Base-by-base conservation (phyloP, 495 filamentous ascomycete species). In the Aspergillus bridgeri region DNA sequence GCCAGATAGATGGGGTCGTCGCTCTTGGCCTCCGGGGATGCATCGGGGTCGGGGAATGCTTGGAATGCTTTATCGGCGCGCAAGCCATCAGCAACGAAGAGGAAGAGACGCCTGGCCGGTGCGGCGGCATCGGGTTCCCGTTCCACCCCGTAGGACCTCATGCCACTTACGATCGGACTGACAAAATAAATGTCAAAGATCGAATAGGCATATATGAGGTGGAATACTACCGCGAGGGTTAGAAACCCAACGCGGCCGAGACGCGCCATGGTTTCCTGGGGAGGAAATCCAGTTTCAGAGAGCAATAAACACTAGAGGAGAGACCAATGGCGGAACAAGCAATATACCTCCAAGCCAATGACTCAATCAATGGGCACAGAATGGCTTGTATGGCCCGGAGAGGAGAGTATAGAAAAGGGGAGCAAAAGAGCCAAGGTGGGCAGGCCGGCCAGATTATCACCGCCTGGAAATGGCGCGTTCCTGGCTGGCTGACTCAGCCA, bases 101-200 rank as follows among this genome's bases (percentile, higher is more conserved):
- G 83, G 53, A 99, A 87, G 48, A 99, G 83, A 53, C 95, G 85
- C 73, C 90, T 87, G 5, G 95, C 92, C 23, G 94, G 94, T 15
- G 91, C 83, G 70, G 86, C 83, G n/a, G 67, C 69, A 42, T 75
- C 77, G 20, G 74, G 57, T 38, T 84, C 75, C 51, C 88, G 77
- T 47, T 91, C 84, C 43, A 94, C 80, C 33, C 73, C 74, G 74
- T 89, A 93, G 51, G 89, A 80, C 62, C 80, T 83, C 95, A 99
- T 98, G 65, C 95, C 95, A 80, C 85, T 88, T 42, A 98, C 95
- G 62, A 99, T 95, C 18, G 95, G 95, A 67, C 92, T 96, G 61
- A 97, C 91, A 69, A 99, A 99, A 75, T 99, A 99, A 60, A 98
- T 96, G 70, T 98, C 95, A 72, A 99, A 99, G 61, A 99, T 99